These are phyloP conservation scores for Phytophthora agathidicida DNA, from an alignment of 352 stramenopile species.

Conservation along the genomic window DNA sequence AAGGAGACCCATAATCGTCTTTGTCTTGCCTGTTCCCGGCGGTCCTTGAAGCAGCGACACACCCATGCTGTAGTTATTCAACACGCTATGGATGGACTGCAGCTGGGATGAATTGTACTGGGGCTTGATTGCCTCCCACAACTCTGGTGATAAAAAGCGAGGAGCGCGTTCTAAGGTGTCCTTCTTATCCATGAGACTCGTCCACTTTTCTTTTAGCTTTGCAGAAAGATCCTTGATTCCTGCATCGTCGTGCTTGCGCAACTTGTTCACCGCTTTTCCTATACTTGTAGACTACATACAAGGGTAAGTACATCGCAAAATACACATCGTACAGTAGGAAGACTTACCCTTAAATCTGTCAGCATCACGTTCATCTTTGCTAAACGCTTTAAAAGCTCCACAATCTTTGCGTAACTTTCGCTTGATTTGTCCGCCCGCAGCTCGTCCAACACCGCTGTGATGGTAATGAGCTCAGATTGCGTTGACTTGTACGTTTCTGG, in stretches of 20 bases:
- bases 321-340: background rate
- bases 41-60: constrained; percentile 94
- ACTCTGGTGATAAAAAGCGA: constrained; percentile 59
- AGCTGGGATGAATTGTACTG: constrained; percentile 90
- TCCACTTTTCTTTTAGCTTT: constrained; percentile 83
- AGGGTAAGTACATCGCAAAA: constrained; percentile 10
- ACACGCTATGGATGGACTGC: constrained; percentile 85
- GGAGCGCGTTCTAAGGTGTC: constrained; percentile 62
- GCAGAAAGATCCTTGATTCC: constrained; percentile 52
- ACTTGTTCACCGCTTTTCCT: constrained; percentile 84
- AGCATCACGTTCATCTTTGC: constrained; percentile 77
- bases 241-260: constrained; percentile 77
- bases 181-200: constrained; percentile 68
- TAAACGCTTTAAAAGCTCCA: constrained; percentile 71
- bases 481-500: constrained; percentile 83
- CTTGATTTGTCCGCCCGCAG: constrained; percentile 41
- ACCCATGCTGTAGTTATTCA: constrained; percentile 88
- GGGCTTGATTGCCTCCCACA: constrained; percentile 77
- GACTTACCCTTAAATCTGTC: constrained; percentile 74
- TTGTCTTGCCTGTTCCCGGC: constrained; percentile 95
- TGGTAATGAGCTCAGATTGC: constrained; percentile 73
- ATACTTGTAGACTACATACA: constrained; percentile 76
- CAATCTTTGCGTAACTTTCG: constrained; percentile 43
- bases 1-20: constrained; percentile 89
- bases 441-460: constrained; percentile 67